These are phyloP conservation scores for Rutidosis leptorrhynchoides DNA, from an alignment of 129 eudicot genomes.

Conservation along the genomic window DNA sequence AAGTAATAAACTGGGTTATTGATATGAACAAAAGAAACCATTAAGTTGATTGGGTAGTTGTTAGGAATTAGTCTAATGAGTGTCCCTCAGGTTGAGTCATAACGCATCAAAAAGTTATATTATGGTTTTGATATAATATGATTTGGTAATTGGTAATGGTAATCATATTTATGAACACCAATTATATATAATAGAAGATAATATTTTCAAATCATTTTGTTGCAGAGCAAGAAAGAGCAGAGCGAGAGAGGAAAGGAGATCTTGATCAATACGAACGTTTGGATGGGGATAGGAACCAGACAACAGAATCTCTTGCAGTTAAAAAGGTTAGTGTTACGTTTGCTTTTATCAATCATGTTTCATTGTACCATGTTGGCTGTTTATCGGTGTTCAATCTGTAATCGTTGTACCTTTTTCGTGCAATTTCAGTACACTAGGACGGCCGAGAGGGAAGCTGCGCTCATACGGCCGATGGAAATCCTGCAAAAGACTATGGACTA, in stretches of 20 bases:
- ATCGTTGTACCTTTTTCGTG: constrained; percentile 6
- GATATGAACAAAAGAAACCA: too few species aligned
- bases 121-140: not conserved
- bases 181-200: not conserved
- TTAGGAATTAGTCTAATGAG: too few species aligned
- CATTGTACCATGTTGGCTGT: not conserved
- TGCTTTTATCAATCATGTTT: not conserved
- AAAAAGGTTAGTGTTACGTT: constrained; percentile 55
- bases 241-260: constrained; percentile 98
- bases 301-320: constrained; percentile 75
- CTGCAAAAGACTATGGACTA: constrained; percentile 88
- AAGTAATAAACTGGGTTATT: not conserved
- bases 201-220: not conserved
- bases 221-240: constrained; percentile 85
- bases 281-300: constrained; percentile 91
- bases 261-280: constrained; percentile 92
- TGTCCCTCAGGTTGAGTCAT: not conserved
- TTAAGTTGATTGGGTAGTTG: too few species aligned
- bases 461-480: constrained; percentile 83
- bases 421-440: constrained; percentile 84
- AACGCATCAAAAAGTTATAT: not conserved
- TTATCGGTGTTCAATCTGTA: constrained; percentile 19
- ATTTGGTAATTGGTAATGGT: not conserved
- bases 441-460: constrained; percentile 94
- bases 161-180: not conserved